Evolutionary conservation across 148 eudicot genomes (phyloP), one percentile per base, ranked within the genome.

Genomic region (Vaccinium macrocarpon): DNA sequence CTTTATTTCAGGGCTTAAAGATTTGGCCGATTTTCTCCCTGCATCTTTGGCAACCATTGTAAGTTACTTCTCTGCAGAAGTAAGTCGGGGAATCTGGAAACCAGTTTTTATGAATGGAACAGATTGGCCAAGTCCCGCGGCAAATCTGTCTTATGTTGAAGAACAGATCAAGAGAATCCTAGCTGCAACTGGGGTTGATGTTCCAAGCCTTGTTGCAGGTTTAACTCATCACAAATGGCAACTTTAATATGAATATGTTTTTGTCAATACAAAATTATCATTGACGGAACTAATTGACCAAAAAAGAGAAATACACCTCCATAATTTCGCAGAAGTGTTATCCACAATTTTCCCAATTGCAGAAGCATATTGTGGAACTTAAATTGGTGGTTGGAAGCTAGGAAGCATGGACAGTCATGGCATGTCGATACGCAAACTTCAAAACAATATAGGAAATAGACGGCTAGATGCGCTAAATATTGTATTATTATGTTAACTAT

Each of bases 41-140:
- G 98, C 98, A 75, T 92, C 98, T 38, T 87, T 95, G 87, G 97
- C 99, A 75, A 87, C 93, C 10, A 97, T 97, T 76, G 97, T 95
- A 79, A 93, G 99, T 85, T 97, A 93, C 88, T 95, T 97, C 87
- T 97, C 99, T 42, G 97, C 99, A 66, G 99, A 97, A 90, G 99
- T 95, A 66, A 93, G 95, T 86, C 94, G 99, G 66, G 98, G 99
- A 62, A 86, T 97, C 77, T 97, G 99, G 99, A 97, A 97, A 87
- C 94, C 97, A 21, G 99, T 91, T 82, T 87, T 87, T 72, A 97
- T 97, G 99, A 97, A 97, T 76, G 99, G 99, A 86, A 92, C 98
- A 46, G 99, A 95, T 87, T 97, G 99, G 99, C 99, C 99, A 38
- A 97, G 99, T 84, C 99, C 99, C 35, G 98, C 94, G 70, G 96